Conservation (phyloP, 352 stramenopile genomes). For the Thraustotheca clavata region DNA sequence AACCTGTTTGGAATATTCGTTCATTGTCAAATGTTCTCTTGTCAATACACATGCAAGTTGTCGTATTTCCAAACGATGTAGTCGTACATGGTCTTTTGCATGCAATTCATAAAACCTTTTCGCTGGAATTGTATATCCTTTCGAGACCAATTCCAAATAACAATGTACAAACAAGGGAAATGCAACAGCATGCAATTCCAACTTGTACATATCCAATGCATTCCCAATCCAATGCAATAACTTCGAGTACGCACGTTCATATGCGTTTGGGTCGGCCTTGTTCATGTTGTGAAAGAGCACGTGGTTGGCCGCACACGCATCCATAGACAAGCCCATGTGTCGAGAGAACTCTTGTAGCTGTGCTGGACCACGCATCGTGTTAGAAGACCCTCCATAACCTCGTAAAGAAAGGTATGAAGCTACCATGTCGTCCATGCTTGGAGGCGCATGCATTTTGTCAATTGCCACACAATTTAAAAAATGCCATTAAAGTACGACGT, state of each 20-base stretch:
- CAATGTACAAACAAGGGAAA: conserved; percentile 80
- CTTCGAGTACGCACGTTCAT: conserved; percentile 57
- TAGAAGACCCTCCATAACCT: not conserved
- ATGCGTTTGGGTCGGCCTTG: conserved; percentile 41
- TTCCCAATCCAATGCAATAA: conserved; percentile 80
- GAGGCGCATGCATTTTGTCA: not conserved
- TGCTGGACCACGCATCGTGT: not conserved
- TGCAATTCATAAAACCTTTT: conserved; percentile 53
- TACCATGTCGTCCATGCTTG: conserved; percentile 18
- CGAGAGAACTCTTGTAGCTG: conserved; percentile 47
- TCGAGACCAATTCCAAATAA: conserved; percentile 67
- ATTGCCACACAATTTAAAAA: conserved; percentile 8
- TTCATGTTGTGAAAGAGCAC: conserved; percentile 73
- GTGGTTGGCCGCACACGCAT: conserved; percentile 67
- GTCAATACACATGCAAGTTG: conserved; percentile 54
- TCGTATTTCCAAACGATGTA: conserved; percentile 64
- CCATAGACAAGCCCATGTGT: conserved; percentile 54
- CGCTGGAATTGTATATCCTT: conserved; percentile 42
- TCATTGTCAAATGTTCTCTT: conserved; percentile 48
- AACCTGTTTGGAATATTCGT: conserved; percentile 71
- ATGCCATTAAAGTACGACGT: not conserved
- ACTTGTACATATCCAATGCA: conserved; percentile 77
- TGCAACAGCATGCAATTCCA: conserved; percentile 60
- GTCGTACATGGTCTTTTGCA: conserved; percentile 46
- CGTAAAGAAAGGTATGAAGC: conserved; percentile 13